Base-by-base conservation (phyloP, 208 protist species). In the Crithidia brevicula region DNA sequence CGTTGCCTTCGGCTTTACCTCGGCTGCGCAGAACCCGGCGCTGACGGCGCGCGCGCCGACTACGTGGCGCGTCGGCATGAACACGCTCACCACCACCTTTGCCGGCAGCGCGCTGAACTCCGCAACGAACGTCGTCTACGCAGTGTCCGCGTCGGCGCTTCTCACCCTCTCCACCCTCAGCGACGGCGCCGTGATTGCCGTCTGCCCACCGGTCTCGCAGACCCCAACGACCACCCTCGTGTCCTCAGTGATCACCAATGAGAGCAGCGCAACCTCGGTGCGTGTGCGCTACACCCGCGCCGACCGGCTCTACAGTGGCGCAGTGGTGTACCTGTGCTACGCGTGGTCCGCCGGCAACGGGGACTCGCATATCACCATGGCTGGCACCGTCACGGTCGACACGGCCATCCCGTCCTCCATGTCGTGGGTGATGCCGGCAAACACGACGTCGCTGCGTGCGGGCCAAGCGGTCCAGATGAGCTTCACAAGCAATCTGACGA, bases 301-400 rank as follows among this genome's bases (percentile, higher is more conserved):
- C 3, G 65, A 91, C 57, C 56, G 10, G 18, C 67, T 92, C 36
- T 56, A 72, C 38, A 38, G 59, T 13, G 81, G 79, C 20, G 61
- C 42, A 10, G 47, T 67, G 15, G 77, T 93, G 28, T 81, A 92
- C 76, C 67, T 94, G 4, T 96, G 91, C 58, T 96, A 94, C 67
- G 20, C 83, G 13, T 93, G 91, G 87, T 71, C 58, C 4, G 42
- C 67, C 38, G 68, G 50, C 59, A 62, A 43, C 27, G 58, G 63
- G 1, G 67, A 62, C 49, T 50, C 70, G 31, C 81, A 83, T 49
- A 64, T 86, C 16, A 86, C 82, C 23, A 90, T 93, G 77, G 76
- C 80, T 2, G 87, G 89, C 49, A 67, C 56, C 42, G 31, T 85
- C 22, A 74, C 36, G 11, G 57, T 96, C 2, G 30, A 28, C 0